A percentile compares a stretch with the other conserved stretches of the same genome.
These are phyloP conservation scores for Erigeron philadelphicus DNA, from an alignment of 140 eudicot species.

Conservation along the genomic window DNA sequence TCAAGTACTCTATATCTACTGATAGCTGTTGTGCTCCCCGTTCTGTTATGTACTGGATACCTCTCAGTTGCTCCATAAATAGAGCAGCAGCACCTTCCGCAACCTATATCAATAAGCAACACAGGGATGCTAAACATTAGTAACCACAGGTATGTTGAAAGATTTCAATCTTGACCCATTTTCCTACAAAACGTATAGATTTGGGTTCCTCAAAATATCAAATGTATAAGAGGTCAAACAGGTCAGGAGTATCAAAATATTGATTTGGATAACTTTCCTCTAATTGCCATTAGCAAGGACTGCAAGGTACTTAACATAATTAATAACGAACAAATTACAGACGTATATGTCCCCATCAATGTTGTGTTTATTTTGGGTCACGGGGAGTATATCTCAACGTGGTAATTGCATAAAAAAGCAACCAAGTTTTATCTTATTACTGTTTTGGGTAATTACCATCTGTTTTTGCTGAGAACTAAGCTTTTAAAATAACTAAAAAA, in stretches of 20 bases:
- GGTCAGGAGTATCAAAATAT: background rate
- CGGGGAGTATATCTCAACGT: background rate
- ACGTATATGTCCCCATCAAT: background rate
- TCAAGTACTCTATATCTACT: slow-evolving; percentile 82
- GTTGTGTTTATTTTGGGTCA: background rate
- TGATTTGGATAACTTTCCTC: slow-evolving; percentile 2
- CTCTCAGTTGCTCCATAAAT: slow-evolving; percentile 87
- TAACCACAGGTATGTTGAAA: background rate
- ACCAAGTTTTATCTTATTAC: background rate
- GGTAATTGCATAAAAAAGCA: no score
- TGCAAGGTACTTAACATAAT: background rate
- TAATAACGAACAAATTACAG: background rate
- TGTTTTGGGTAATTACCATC: background rate
- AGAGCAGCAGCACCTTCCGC: slow-evolving; percentile 96
- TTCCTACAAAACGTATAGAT: background rate
- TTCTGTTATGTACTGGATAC: slow-evolving; percentile 80
- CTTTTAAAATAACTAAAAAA: no score
- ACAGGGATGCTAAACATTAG: no score
- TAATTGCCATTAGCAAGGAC: background rate
- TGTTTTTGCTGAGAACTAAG: no score
- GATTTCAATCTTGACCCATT: background rate
- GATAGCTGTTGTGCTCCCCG: slow-evolving; percentile 94
- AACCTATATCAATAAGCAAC: slow-evolving; percentile 43
- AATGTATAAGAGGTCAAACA: background rate
- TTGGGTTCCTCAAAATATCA: background rate